These are phyloP conservation scores for Drechslerella stenobrocha DNA, from an alignment of 2,329 filamentous ascomycete species.

Conservation along the genomic window DNA sequence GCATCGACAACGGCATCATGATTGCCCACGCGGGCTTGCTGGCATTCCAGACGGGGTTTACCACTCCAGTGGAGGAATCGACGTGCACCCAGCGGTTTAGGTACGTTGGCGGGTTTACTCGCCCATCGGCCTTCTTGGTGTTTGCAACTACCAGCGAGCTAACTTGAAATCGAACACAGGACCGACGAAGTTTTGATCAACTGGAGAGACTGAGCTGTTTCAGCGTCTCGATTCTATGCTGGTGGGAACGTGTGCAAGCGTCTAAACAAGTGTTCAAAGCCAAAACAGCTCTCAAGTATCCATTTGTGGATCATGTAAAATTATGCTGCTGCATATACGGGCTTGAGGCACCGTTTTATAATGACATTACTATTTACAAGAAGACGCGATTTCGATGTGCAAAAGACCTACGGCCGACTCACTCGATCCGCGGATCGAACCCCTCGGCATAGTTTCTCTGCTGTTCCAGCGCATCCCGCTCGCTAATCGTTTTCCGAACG, in stretches of 20 bases:
- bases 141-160: too few relatives aligned
- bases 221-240: background rate
- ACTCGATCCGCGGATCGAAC: too few relatives aligned
- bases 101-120: constrained; percentile 14
- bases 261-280: too few relatives aligned
- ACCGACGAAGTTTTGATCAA: constrained; percentile 79
- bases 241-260: too few relatives aligned
- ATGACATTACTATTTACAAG: too few relatives aligned
- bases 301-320: too few relatives aligned
- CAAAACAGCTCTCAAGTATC: too few relatives aligned
- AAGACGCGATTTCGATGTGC: too few relatives aligned
- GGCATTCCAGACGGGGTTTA: constrained; percentile 79
- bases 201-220: constrained; percentile 67
- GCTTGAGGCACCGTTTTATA: too few relatives aligned
- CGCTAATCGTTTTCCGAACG: background rate
- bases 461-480: background rate
- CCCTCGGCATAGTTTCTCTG: too few relatives aligned
- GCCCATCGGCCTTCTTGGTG: background rate
- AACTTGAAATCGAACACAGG: constrained; percentile 55
- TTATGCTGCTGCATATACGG: too few relatives aligned
- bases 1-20: constrained; percentile 99
- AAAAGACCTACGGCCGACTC: too few relatives aligned
- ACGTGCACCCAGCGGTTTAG: constrained; percentile 78
- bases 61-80: constrained; percentile 75
- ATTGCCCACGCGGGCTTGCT: constrained; percentile 93